phyloP scores from a whole-genome alignment of 2,329 filamentous ascomycete species.

The Fusarium sp. region DNA sequence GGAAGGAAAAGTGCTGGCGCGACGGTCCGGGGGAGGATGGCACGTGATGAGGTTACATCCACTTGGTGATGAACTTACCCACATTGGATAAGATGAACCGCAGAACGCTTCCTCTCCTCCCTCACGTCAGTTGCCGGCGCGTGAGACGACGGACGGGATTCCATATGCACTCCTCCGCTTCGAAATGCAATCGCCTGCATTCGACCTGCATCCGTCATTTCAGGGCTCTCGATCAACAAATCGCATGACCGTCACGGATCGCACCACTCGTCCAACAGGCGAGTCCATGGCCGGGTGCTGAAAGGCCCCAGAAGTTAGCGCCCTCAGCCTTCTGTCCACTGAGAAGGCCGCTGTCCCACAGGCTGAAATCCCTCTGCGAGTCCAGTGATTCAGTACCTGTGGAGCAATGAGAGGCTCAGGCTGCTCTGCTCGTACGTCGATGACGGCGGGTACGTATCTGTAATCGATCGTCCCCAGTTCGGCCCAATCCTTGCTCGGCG shows the following conservation, averaged over 20 bases:
- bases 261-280: conserved; percentile 14
- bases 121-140: neutral
- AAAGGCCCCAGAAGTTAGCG: conserved; percentile 1
- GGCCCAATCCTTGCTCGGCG: conserved; percentile 42
- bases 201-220: conserved; percentile 4
- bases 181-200: conserved; percentile 1
- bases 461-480: conserved; percentile 37
- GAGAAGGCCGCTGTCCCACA: neutral
- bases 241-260: conserved; percentile 9
- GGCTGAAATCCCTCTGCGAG: neutral
- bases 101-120: neutral
- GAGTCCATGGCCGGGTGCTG: neutral
- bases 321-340: conserved; percentile 1
- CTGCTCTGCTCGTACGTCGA: conserved; percentile 12
- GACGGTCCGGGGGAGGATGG: conserved; percentile 6
- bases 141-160: neutral
- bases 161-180: neutral
- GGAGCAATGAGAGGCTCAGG: conserved; percentile 18
- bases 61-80: neutral
- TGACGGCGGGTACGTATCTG: conserved; percentile 26
- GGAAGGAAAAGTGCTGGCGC: neutral
- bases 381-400: neutral
- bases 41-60: conserved; percentile 11
- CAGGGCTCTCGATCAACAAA: neutral
- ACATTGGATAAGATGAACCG: neutral